A percentile compares a stretch with the other conserved stretches of the same genome.
Conservation (phyloP, 768 basidiomycete species). For the Psilocybe azurescens region DNA sequence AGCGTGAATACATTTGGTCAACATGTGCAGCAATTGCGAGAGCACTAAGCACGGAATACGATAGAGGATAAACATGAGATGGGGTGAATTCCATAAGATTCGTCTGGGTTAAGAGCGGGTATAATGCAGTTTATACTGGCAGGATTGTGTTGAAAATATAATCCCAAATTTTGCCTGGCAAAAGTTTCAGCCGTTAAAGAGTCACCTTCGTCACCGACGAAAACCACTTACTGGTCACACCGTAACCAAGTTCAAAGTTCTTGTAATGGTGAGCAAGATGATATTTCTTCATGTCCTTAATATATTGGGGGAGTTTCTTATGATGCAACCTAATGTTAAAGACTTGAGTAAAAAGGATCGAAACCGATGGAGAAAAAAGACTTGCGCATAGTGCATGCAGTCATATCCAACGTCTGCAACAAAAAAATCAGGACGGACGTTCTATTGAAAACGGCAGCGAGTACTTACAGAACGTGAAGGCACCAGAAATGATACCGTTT, state of each 20-base stretch:
- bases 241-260: conserved; percentile 97
- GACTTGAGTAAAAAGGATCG: conserved; percentile 8
- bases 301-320: conserved; percentile 81
- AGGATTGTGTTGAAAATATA: conserved; percentile 86
- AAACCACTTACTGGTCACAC: conserved; percentile 79
- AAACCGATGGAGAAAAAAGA: neutral
- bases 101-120: neutral
- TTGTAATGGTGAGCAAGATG: conserved; percentile 99
- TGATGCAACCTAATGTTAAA: conserved; percentile 70
- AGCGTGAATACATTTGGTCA: neutral
- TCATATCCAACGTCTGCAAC: conserved; percentile 79
- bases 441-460: neutral
- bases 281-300: conserved; percentile 95
- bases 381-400: conserved; percentile 91
- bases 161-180: conserved; percentile 91
- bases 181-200: neutral
- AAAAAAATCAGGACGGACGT: neutral
- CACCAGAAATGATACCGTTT: conserved; percentile 90
- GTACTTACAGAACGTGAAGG: conserved; percentile 75
- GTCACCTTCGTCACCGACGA: neutral
- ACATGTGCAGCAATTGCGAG: neutral
- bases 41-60: neutral
- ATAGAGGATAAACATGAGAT: conserved; percentile 10
- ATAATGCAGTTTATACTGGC: conserved; percentile 48
- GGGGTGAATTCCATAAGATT: neutral